Conservation (phyloP, 345 rosid species). For the Sonneratia alba region DNA sequence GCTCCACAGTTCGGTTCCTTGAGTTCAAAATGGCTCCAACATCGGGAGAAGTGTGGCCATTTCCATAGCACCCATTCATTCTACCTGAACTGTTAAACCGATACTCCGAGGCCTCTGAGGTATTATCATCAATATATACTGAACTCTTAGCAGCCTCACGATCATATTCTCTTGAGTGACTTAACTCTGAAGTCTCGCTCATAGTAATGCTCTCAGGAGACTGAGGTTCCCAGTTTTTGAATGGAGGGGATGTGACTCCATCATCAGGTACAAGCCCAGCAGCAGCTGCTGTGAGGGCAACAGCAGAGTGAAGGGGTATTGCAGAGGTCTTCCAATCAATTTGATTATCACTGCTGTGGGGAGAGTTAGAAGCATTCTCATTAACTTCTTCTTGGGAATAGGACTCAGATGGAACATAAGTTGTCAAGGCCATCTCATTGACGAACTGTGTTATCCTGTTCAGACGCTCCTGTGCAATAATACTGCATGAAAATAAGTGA, state of each 20-base stretch:
- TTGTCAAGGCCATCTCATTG: constrained; percentile 55
- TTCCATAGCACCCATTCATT: constrained; percentile 38
- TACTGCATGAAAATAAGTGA: constrained; percentile 50
- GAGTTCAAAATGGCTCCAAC: constrained; percentile 25
- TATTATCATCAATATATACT: constrained; percentile 45
- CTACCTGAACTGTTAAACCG: constrained; percentile 48
- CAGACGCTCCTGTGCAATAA: constrained; percentile 94
- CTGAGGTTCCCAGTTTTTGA: constrained; percentile 41
- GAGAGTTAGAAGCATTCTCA: constrained; percentile 26
- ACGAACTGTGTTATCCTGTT: constrained; percentile 79
- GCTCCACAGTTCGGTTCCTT: constrained; percentile 40
- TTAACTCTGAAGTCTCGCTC: constrained; percentile 60
- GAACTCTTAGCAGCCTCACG: constrained; percentile 42
- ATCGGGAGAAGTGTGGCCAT: constrained; percentile 61
- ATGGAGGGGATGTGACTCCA: constrained; percentile 42
- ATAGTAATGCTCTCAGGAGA: constrained; percentile 51
- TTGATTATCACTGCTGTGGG: constrained; percentile 19
- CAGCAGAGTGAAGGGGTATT: constrained; percentile 62
- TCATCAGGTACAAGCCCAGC: constrained; percentile 58
- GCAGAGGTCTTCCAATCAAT: constrained; percentile 77
- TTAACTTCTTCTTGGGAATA: constrained; percentile 29
- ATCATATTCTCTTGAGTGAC: constrained; percentile 51
- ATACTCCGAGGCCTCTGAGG: constrained; percentile 57
- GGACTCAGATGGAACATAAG: constrained; percentile 29
- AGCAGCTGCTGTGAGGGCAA: constrained; percentile 73